Evolutionary conservation across 2,329 filamentous ascomycete species (phyloP).

Genomic region (Aspergillus sp.): DNA sequence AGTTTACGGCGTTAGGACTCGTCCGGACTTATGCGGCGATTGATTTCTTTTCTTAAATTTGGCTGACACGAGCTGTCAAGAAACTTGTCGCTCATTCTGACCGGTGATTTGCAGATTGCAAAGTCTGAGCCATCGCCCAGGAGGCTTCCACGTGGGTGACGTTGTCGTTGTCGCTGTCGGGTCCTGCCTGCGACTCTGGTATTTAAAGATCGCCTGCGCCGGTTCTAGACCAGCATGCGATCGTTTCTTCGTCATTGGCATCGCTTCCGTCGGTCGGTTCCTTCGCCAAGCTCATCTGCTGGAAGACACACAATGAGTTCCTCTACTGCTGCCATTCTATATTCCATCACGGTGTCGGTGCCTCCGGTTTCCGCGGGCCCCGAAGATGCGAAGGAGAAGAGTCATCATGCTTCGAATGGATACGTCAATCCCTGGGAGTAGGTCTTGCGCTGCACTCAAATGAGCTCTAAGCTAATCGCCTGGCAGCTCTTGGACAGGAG

Average conservation of each 20-base stretch:
- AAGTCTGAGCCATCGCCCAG: too few relatives aligned
- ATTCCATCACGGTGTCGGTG: conserved; percentile 42
- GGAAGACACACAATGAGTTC: conserved; percentile 35
- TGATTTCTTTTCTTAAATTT: neutral
- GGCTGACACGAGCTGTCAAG: too few relatives aligned
- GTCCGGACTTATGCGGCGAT: neutral
- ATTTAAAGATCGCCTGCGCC: neutral
- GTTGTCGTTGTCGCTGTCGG: neutral
- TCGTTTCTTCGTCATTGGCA: conserved; percentile 18
- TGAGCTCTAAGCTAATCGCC: conserved; percentile 1
- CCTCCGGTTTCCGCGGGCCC: conserved; percentile 34
- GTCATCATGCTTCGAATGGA: conserved; percentile 39
- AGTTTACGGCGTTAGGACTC: conserved; percentile 21
- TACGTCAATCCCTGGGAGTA: conserved; percentile 49
- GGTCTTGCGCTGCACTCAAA: conserved; percentile 8
- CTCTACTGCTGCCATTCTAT: conserved; percentile 39
- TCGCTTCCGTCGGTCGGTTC: conserved; percentile 20
- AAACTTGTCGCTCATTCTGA: too few relatives aligned
- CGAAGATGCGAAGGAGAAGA: conserved; percentile 41
- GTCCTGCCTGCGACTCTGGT: neutral
- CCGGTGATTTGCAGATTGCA: too few relatives aligned
- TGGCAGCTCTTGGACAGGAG: conserved; percentile 23
- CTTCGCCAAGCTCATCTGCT: conserved; percentile 12
- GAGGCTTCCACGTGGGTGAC: neutral
- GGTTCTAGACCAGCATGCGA: conserved; percentile 5